Percentiles rank a stretch among this genome's conserved stretches.
These are phyloP conservation scores for Erythrophleum ivorense DNA, from an alignment of 331 rosid genomes.

Conservation along the genomic window DNA sequence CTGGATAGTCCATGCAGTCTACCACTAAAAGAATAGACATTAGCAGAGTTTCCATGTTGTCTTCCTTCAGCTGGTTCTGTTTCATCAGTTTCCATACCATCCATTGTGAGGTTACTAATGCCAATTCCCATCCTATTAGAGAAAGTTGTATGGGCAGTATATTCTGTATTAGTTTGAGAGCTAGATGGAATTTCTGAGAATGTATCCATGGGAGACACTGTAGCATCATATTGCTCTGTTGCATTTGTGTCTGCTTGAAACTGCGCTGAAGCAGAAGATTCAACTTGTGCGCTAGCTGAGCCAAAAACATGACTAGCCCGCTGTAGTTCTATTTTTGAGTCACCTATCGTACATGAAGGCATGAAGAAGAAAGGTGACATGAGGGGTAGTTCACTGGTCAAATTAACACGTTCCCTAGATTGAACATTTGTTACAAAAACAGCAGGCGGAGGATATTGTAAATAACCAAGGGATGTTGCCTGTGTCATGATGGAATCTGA, in stretches of 20 bases:
- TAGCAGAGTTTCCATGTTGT: slow-evolving; percentile 48
- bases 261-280: slow-evolving; percentile 48
- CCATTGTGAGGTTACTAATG: slow-evolving; percentile 41
- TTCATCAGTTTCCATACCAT: slow-evolving; percentile 53
- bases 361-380: slow-evolving; percentile 54
- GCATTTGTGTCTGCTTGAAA: slow-evolving; percentile 47
- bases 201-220: slow-evolving; percentile 45
- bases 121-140: slow-evolving; percentile 43
- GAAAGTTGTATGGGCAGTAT: slow-evolving; percentile 40
- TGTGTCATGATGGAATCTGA: slow-evolving; percentile 69
- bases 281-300: slow-evolving; percentile 47
- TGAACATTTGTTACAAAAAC: slow-evolving; percentile 60
- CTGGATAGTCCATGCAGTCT: slow-evolving; percentile 43
- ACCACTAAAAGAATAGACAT: slow-evolving; percentile 44
- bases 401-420: slow-evolving; percentile 48
- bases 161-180: slow-evolving; percentile 40
- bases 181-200: slow-evolving; percentile 38
- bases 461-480: slow-evolving; percentile 61
- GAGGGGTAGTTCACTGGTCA: slow-evolving; percentile 52
- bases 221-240: slow-evolving; percentile 39
- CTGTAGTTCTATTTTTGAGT: slow-evolving; percentile 49
- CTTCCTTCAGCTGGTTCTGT: slow-evolving; percentile 48
- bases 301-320: slow-evolving; percentile 46
- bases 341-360: slow-evolving; percentile 48
- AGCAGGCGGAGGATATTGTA: slow-evolving; percentile 69